Base-by-base conservation (phyloP, 225 moss, liverwort and hornwort species). In the Polytrichum formosum region DNA sequence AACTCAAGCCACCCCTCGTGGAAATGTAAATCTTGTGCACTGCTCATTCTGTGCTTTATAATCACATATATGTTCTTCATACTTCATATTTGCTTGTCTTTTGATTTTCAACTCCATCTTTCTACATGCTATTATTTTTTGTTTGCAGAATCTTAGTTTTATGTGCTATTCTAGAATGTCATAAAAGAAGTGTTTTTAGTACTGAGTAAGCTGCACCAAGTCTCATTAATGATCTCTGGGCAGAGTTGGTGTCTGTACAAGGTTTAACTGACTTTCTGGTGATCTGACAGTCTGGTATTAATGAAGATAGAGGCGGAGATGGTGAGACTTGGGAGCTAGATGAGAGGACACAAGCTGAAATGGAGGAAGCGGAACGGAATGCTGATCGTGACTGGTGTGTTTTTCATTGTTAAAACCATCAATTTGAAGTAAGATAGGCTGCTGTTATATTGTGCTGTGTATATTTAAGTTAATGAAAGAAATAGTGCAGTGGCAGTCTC, bases 341-440 rank as follows among this genome's bases (percentile, higher is more conserved):
- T 76, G 92, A 92, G 67, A 83, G 82, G 72, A 79, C 82, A 68
- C 82, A 75, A 66, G 88, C 90, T 79, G 94, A 98, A 84, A 87
- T 94, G 76, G 98, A 92, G 74, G 92, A 94, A 83, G 98, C 98
- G 46, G 94, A 98, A 78, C 85, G 82, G 28, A 87, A 92, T 56
- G 91, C 92, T 69, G 98, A 98, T 37, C 88, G 98, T 63, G 81
- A 76, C 67, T 88, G 87, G 87, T 88, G 75, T 67, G 78, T 67
- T 63, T 5, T 73, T 26, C 35, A 61, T 28, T 19, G 25, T 74
- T 53, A 46, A 46, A 13, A 46, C 46, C 46, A 13, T 46, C 13
- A 46, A 46, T 46, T 21, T 26, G 26, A 46, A 46, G 13, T 46
- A 16, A 46, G 13, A 46, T 46, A 46, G 46, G 13, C 13, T 13